Percentiles rank a stretch among this genome's conserved stretches.
These are phyloP conservation scores for Agaricus bisporus DNA, from an alignment of 768 basidiomycete genomes.

Conservation along the genomic window DNA sequence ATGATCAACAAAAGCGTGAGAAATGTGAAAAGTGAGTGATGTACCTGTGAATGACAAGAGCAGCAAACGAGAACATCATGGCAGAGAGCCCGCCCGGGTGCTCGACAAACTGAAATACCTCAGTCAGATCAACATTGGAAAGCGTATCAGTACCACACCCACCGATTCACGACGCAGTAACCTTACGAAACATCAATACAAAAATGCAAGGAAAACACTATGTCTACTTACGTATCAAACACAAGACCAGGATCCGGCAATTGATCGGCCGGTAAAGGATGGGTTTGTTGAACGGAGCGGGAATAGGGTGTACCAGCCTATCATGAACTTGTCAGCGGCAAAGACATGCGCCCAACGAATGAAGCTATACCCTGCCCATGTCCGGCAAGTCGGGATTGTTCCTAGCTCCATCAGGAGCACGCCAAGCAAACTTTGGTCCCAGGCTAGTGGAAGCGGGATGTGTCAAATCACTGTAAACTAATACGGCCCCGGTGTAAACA, in stretches of 20 bases:
- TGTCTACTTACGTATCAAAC: slow-evolving; percentile 58
- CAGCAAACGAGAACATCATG: slow-evolving; percentile 77
- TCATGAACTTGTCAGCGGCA: neutral
- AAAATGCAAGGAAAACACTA: neutral
- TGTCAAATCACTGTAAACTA: slow-evolving; percentile 77
- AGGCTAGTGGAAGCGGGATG: slow-evolving; percentile 74
- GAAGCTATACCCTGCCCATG: slow-evolving; percentile 50
- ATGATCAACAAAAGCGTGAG: neutral
- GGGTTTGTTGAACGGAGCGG: slow-evolving; percentile 70
- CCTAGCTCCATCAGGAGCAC: slow-evolving; percentile 68
- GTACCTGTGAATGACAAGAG: slow-evolving; percentile 75
- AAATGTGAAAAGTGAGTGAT: slow-evolving; percentile 9
- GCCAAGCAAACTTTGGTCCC: slow-evolving; percentile 57
- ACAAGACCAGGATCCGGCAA: slow-evolving; percentile 77
- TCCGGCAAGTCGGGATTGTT: slow-evolving; percentile 70
- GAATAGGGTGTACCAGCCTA: slow-evolving; percentile 71
- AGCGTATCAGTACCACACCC: slow-evolving; percentile 10
- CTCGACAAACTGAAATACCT: slow-evolving; percentile 48
- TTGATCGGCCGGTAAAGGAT: slow-evolving; percentile 59
- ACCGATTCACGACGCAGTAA: slow-evolving; percentile 70
- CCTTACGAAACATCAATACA: slow-evolving; percentile 15
- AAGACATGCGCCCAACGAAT: neutral
- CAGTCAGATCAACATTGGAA: slow-evolving; percentile 1
- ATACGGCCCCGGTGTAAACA: neutral
- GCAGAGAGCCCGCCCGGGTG: slow-evolving; percentile 79